These are phyloP conservation scores for Phaeosphaeriaceae sp. DNA, from an alignment of 2,329 filamentous ascomycete species.

Conservation along the genomic window DNA sequence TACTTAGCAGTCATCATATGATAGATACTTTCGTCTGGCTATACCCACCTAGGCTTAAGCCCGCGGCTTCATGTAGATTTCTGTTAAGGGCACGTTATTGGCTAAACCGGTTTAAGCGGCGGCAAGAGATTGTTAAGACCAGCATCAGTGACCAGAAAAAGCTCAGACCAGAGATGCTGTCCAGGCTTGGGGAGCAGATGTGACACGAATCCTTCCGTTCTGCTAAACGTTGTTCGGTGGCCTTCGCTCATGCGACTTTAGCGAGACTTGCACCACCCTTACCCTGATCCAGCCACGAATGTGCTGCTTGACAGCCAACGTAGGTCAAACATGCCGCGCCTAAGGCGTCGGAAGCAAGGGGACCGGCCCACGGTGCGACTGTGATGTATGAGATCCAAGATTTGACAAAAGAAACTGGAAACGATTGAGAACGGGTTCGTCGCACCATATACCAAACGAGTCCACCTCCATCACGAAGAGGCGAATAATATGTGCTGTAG, in stretches of 20 bases:
- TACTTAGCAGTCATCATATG: not conserved
- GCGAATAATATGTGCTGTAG: constrained; percentile 11
- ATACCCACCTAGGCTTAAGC: constrained; percentile 1
- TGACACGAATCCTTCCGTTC: constrained; percentile 26
- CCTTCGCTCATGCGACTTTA: constrained; percentile 12
- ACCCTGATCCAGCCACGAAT: constrained; percentile 17
- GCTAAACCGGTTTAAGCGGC: constrained; percentile 27
- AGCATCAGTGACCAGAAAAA: constrained; percentile 29
- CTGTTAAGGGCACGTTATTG: constrained; percentile 14
- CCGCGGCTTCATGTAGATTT: constrained; percentile 13
- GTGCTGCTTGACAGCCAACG: constrained; percentile 3
- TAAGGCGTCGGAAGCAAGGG: constrained; percentile 17
- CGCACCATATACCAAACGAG: constrained; percentile 15
- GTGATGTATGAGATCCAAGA: constrained; percentile 12
- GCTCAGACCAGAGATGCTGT: constrained; percentile 14
- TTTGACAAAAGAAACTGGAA: constrained; percentile 10
- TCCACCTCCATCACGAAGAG: constrained; percentile 4
- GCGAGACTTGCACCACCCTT: constrained; percentile 19
- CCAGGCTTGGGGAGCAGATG: constrained; percentile 20
- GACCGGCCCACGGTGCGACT: constrained; percentile 8
- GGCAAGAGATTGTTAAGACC: constrained; percentile 19
- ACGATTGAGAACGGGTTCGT: constrained; percentile 6
- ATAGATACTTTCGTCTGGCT: not conserved
- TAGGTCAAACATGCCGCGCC: constrained; percentile 2
- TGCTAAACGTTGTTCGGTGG: constrained; percentile 20